Percentiles rank a stretch among this genome's conserved stretches.
Evolutionary conservation across 169 alveolate genomes (phyloP).

Genomic region (Plasmodium ovale): DNA sequence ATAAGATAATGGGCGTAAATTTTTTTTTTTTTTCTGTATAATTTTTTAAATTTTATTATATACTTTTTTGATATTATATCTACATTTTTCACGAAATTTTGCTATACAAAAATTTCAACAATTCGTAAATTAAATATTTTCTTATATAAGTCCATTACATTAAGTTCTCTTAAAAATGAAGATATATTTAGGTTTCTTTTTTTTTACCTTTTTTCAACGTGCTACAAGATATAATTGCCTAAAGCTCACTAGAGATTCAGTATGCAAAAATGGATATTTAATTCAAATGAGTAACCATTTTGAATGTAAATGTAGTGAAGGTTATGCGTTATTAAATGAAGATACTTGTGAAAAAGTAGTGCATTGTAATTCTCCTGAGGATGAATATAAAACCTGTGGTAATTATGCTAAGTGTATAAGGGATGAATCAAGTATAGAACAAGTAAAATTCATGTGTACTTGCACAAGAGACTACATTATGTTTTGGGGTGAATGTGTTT

Average conservation of each 20-base stretch:
- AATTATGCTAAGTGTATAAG: slow-evolving; percentile 11
- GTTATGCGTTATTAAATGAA: slow-evolving; percentile 10
- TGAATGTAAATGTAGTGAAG: slow-evolving; percentile 35
- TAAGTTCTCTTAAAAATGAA: slow-evolving; percentile 16
- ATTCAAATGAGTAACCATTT: slow-evolving; percentile 37
- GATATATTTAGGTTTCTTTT: not conserved
- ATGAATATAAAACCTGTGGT: slow-evolving; percentile 6
- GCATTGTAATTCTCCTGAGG: not conserved
- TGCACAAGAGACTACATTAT: not conserved
- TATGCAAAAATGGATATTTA: slow-evolving; percentile 30
- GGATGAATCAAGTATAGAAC: not conserved
- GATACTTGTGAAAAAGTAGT: slow-evolving; percentile 1
- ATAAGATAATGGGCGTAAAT: too few relatives aligned
- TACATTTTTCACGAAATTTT: too few relatives aligned
- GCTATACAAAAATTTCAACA: too few relatives aligned
- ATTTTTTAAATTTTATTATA: too few relatives aligned
- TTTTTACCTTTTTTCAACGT: slow-evolving; percentile 9
- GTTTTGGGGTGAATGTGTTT: not conserved
- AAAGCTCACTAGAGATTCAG: not conserved
- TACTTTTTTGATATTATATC: too few relatives aligned
- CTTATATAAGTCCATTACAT: too few relatives aligned
- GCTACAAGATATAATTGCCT: not conserved
- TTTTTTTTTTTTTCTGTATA: too few relatives aligned
- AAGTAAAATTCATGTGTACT: not conserved
- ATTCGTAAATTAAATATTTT: too few relatives aligned